phyloP scores from a whole-genome alignment of 257 asterid genomes.

The Sherardia arvensis region DNA sequence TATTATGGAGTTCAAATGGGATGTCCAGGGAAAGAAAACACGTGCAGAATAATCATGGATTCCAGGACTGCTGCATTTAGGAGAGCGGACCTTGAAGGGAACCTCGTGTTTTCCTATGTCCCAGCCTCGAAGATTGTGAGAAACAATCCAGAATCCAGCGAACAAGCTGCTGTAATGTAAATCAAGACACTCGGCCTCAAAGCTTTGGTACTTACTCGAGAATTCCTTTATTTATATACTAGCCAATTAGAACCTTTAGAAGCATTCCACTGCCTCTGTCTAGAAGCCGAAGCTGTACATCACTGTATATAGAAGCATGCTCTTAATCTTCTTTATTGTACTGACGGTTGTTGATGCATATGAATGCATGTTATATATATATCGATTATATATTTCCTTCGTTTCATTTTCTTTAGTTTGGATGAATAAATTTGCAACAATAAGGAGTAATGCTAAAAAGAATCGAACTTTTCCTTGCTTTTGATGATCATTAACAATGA shows the following conservation, averaged over 20 bases:
- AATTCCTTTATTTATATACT: neutral
- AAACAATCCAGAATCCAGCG: conserved; percentile 20
- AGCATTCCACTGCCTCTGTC: conserved; percentile 4
- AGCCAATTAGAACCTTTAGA: neutral
- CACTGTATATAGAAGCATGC: neutral
- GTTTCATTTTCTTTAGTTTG: neutral
- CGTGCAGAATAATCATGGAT: conserved; percentile 67
- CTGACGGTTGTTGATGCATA: neutral
- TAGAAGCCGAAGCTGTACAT: neutral
- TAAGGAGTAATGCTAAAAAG: neutral
- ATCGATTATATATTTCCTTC: neutral
- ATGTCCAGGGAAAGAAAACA: conserved; percentile 30
- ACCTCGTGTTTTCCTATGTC: conserved; percentile 38
- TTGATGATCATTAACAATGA: conserved; percentile 1
- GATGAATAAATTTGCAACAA: neutral
- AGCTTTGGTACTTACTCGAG: neutral
- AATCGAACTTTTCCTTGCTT: neutral
- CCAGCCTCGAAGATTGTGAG: conserved; percentile 33
- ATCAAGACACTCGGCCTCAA: neutral
- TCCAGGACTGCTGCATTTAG: conserved; percentile 34
- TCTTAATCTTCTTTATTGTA: neutral
- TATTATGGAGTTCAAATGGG: conserved; percentile 75
- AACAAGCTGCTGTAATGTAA: conserved; percentile 18
- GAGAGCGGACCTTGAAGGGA: conserved; percentile 49
- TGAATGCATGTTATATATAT: neutral